Evolutionary conservation across 2,329 filamentous ascomycete genomes (phyloP).

Genomic region (Talaromyces piceae): DNA sequence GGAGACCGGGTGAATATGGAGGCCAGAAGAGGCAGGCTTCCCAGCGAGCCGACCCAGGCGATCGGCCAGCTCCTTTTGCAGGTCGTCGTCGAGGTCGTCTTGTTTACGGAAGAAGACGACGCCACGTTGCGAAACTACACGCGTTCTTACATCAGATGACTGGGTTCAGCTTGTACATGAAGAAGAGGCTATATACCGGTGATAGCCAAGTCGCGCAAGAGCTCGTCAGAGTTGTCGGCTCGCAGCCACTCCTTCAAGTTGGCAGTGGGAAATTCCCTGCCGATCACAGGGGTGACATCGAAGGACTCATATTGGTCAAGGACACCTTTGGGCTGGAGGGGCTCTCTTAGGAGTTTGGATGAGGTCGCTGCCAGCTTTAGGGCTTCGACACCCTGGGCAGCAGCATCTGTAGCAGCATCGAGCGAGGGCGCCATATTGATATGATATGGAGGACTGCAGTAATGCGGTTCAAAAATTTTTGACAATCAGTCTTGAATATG

Average conservation of each 20-base stretch:
- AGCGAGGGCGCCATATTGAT: background rate
- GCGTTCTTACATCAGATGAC: background rate
- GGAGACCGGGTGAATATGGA: constrained; percentile 42
- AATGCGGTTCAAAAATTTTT: background rate
- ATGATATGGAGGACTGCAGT: no score
- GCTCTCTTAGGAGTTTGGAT: constrained; percentile 11
- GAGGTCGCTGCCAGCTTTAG: background rate
- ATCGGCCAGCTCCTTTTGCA: constrained; percentile 34
- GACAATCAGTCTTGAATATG: background rate
- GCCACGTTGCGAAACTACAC: constrained; percentile 35
- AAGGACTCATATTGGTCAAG: constrained; percentile 40
- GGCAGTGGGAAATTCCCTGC: constrained; percentile 37
- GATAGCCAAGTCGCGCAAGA: constrained; percentile 29
- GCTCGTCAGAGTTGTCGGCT: constrained; percentile 28
- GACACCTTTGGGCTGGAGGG: constrained; percentile 32
- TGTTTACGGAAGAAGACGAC: constrained; percentile 19
- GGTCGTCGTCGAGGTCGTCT: constrained; percentile 5
- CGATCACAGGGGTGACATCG: constrained; percentile 47
- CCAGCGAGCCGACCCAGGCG: constrained; percentile 41
- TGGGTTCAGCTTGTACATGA: background rate
- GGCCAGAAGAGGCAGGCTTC: constrained; percentile 38
- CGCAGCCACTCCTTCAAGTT: constrained; percentile 43
- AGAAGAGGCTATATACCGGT: constrained; percentile 17
- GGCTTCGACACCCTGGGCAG: background rate
- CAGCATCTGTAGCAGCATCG: background rate